These are phyloP conservation scores for Beauveria brongniartii DNA, from an alignment of 2,329 filamentous ascomycete genomes.

Conservation along the genomic window DNA sequence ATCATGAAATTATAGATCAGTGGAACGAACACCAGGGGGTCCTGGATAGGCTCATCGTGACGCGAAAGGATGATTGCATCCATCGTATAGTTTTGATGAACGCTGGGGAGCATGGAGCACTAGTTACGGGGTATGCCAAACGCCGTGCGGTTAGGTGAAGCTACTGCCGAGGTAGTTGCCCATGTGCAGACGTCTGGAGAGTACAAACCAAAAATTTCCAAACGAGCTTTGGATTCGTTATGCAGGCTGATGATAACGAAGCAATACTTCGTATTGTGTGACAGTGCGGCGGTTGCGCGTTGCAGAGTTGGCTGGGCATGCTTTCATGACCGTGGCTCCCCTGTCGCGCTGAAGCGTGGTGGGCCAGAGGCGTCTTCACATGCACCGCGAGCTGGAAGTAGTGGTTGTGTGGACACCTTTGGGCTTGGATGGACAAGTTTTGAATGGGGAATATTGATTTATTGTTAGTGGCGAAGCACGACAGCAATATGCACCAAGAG, in stretches of 20 bases:
- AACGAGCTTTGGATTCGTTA: no score
- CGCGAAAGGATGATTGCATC: background rate
- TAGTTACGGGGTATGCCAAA: no score
- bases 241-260: background rate
- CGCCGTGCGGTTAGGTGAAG: background rate
- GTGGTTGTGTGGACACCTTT: background rate
- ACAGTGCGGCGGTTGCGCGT: background rate
- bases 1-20: slow-evolving; percentile 1
- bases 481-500: background rate
- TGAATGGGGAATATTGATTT: background rate
- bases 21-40: background rate
- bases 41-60: background rate
- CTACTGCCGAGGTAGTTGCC: background rate
- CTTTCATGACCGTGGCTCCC: background rate
- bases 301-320: background rate
- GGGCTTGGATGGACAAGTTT: background rate
- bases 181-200: background rate
- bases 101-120: background rate
- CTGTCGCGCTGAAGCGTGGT: slow-evolving; percentile 9
- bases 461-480: background rate
- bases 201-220: background rate
- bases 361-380: background rate
- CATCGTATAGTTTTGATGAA: background rate
- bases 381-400: background rate
- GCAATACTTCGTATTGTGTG: background rate